Evolutionary conservation across 768 basidiomycete genomes (phyloP), one percentile per base, ranked within the genome.

Genomic region (Rhodotorula graminis): DNA sequence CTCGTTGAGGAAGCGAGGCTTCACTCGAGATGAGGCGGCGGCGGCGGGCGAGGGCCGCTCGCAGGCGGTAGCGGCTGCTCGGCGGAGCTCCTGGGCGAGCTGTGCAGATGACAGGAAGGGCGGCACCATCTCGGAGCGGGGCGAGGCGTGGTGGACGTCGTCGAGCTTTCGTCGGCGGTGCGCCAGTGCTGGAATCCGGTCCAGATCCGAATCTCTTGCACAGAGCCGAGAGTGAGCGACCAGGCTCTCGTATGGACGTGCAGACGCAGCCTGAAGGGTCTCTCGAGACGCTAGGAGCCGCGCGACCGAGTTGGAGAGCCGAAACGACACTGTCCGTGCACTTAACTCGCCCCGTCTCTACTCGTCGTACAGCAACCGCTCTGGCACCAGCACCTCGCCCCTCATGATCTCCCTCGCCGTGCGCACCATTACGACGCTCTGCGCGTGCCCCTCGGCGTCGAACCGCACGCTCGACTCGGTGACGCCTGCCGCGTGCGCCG

Each of bases 341-440:
- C 27, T 4, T 0, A 1, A 21, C 16, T 21, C n/a, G n/a, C n/a
- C n/a, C n/a, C n/a, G n/a, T n/a, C n/a, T 29, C 10, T 49, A 11
- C 27, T 14, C 6, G 49, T 50, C 65, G 33, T 7, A 33, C 29
- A 75, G 67, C 3, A 72, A 52, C 29, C 66, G 25, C 57, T 73
- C 71, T 12, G 71, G 69, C 12, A 72, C 60, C 47, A 68, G 5
- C 16, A 76, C 66, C 31, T 70, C 63, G 0, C 75, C 75, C 0
- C 62, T 29, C 75, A 76, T 73, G 57, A 76, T 76, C 66, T 72
- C 71, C 59, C 75, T 53, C 65, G 71, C 75, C 2, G 75, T 76
- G n/a, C 75, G 21, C 25, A 63, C 23, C 75, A 76, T 76, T 33
- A 73, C 71, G 18, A 76, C 71, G 29, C 68, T 65, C 53, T 49